Conservation (phyloP, 2,329 filamentous ascomycete species). For the Diaporthe sp. region DNA sequence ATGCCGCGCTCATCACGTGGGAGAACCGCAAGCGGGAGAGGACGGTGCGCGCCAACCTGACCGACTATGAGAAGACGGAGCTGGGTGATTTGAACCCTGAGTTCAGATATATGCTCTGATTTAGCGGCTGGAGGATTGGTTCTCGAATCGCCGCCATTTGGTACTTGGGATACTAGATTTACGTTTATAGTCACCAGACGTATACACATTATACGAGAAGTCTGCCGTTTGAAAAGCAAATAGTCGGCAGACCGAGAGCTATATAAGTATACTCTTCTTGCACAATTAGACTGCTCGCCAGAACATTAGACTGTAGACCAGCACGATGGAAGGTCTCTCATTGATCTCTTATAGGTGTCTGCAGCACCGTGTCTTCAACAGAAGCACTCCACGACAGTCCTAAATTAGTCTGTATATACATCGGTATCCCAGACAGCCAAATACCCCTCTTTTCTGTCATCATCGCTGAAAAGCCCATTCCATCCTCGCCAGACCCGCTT, state of each 20-base stretch:
- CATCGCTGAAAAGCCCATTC: constrained; percentile 74
- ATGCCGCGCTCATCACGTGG: constrained; percentile 68
- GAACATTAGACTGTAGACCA: background rate
- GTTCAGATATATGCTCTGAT: constrained; percentile 52
- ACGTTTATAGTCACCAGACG: background rate
- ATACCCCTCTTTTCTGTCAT: constrained; percentile 66
- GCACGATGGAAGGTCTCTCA: background rate
- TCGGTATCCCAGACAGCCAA: constrained; percentile 72
- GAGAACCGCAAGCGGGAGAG: constrained; percentile 73
- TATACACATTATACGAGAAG: background rate
- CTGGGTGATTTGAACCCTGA: constrained; percentile 55
- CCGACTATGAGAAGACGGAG: constrained; percentile 53
- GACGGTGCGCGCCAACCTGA: constrained; percentile 44
- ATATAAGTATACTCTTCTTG: background rate
- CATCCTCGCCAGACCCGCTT: constrained; percentile 66
- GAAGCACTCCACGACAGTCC: background rate
- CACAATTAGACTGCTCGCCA: too few relatives aligned
- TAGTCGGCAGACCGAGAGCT: accelerated
- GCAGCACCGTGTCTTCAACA: background rate
- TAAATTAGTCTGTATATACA: constrained; percentile 43
- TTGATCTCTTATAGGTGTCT: background rate
- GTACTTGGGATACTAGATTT: background rate
- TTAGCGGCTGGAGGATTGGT: background rate
- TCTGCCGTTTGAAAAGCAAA: background rate
- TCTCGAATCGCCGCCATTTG: background rate